phyloP scores from a whole-genome alignment of 1,284 basidiomycete genomes.

The Boletus mariae region DNA sequence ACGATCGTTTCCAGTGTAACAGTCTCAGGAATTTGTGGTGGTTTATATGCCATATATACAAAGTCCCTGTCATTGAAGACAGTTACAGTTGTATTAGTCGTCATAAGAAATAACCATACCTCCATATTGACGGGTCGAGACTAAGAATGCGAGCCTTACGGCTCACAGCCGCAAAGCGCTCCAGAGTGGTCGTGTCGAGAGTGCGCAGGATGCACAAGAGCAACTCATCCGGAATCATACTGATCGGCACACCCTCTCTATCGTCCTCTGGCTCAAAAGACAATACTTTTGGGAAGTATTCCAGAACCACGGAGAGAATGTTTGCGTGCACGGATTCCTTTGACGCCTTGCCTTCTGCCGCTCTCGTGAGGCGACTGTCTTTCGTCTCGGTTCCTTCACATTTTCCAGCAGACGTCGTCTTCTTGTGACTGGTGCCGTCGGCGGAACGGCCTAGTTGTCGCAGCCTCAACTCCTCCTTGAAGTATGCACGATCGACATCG shows the following conservation, averaged over 20 bases:
- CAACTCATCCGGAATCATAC: slow-evolving; percentile 70
- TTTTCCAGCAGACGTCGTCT: slow-evolving; percentile 9
- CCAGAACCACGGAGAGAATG: slow-evolving; percentile 46
- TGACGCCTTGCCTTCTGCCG: slow-evolving; percentile 12
- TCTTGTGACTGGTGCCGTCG: slow-evolving; percentile 17
- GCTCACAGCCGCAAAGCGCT: slow-evolving; percentile 70
- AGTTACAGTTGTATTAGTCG: slow-evolving; percentile 8
- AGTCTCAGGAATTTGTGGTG: slow-evolving; percentile 62
- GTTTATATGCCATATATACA: slow-evolving; percentile 59
- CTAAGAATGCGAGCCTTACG: slow-evolving; percentile 72
- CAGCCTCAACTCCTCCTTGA: slow-evolving; percentile 47
- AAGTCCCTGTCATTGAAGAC: slow-evolving; percentile 40
- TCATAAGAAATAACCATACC: slow-evolving; percentile 42
- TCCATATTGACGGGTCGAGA: slow-evolving; percentile 71
- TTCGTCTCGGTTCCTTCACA: slow-evolving; percentile 17
- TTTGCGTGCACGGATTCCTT: slow-evolving; percentile 17
- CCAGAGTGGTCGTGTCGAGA: slow-evolving; percentile 65
- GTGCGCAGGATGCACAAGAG: slow-evolving; percentile 62
- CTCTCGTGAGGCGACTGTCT: slow-evolving; percentile 8
- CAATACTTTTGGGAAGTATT: slow-evolving; percentile 47
- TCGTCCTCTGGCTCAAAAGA: slow-evolving; percentile 70
- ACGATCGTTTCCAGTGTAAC: slow-evolving; percentile 48
- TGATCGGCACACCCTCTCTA: slow-evolving; percentile 51
- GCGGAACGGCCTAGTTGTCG: slow-evolving; percentile 24
- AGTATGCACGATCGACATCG: slow-evolving; percentile 63